Evolutionary conservation across 257 asterid genomes (phyloP), one percentile per base, ranked within the genome.

Genomic region (Fraxinus americana): DNA sequence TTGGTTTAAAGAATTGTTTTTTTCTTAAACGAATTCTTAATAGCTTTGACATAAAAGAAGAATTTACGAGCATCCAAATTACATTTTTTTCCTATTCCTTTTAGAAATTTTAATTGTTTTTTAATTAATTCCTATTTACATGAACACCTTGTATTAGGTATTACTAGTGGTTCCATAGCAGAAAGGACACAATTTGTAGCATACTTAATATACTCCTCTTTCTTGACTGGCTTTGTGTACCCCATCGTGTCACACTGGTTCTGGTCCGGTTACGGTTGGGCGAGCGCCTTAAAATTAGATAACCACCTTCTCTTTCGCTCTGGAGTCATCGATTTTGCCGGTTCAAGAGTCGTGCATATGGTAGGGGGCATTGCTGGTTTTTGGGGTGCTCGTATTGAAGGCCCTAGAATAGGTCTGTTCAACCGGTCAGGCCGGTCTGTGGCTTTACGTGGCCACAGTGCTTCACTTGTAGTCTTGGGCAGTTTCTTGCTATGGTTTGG

Each of bases 371-470:
- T 66, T 25, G 71, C 71, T 16, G 71, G 71, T 11, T 16, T 66
- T 32, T 66, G 71, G 71, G 71, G 71, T 10, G 71, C 71, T 19
- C 21, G 29, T 12, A 66, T 66, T 66, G 71, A 66, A 66, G 71
- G 71, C 2, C 71, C 71, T 5, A 66, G 71, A 66, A 29, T 66
- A 13, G 39, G 71, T 1, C 71, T 39, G 6, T 66, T 66, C 16
- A n/a, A 29, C n/a, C 71, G 19, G 38, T 2, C 38, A 3, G 71
- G 71, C n/a, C 19, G 71, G 38, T 66, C 39, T 2, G 71, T 66
- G 1, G 71, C 71, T 10, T 29, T 66, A 3, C 71, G 71, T 29
- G 71, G 71, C 21, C 71, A 66, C 19, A 66, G 19, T 66, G 71
- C 71, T 66, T 66, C 71, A 66, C 39, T 66, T 66, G 71, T 66